Percentiles rank a stretch among this genome's conserved stretches.
These are phyloP conservation scores for Mucor velutinosus DNA, from an alignment of 371 early-diverging fungal species.

Conservation along the genomic window DNA sequence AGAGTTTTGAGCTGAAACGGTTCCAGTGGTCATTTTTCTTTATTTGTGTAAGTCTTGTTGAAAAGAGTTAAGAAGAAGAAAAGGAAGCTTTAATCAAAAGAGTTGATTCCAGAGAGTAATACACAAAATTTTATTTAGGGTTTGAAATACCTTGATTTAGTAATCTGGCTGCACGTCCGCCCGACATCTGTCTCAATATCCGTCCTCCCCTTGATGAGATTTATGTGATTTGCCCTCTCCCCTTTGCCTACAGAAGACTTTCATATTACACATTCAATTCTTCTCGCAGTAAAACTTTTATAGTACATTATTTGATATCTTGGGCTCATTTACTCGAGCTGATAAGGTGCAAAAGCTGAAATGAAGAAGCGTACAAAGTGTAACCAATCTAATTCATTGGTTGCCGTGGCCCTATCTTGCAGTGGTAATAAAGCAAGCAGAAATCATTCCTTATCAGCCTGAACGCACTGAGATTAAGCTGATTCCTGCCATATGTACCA, in stretches of 20 bases:
- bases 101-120: background rate
- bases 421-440: background rate
- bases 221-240: background rate
- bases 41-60: constrained; percentile 2
- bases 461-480: no score
- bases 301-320: background rate
- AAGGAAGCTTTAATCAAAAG: background rate
- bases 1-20: constrained; percentile 43
- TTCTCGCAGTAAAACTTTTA: no score
- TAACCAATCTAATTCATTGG: background rate
- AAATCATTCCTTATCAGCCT: background rate
- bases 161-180: constrained; percentile 18
- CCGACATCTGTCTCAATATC: constrained; percentile 21
- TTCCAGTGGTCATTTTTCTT: constrained; percentile 17
- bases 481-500: no score
- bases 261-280: no score
- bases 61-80: constrained; percentile 7
- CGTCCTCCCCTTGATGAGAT: background rate
- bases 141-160: constrained; percentile 6
- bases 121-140: constrained; percentile 6
- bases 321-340: background rate
- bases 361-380: background rate
- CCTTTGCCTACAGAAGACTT: background rate
- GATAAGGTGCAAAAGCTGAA: background rate
- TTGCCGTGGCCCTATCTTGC: background rate